phyloP scores from a whole-genome alignment of 768 basidiomycete species.

The Macrolepiota dolichaula region DNA sequence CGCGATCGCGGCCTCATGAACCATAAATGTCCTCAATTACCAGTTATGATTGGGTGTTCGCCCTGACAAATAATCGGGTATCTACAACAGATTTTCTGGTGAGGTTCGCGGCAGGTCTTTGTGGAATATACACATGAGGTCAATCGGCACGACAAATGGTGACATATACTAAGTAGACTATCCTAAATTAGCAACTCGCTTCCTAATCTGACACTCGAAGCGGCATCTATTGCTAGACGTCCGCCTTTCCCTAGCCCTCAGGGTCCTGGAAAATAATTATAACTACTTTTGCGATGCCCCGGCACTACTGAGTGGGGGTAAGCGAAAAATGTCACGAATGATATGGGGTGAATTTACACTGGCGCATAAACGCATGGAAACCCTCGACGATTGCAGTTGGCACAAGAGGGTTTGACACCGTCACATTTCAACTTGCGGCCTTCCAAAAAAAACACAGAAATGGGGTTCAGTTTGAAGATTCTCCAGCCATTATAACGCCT shows the following conservation, averaged over 20 bases:
- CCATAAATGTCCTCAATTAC: background rate
- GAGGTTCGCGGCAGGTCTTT: constrained; percentile 10
- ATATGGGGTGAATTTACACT: constrained; percentile 47
- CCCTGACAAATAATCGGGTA: background rate
- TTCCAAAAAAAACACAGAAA: background rate
- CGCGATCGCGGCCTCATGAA: background rate
- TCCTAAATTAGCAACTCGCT: constrained; percentile 1
- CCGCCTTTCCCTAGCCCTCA: background rate
- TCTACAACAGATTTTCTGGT: background rate
- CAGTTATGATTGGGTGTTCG: background rate
- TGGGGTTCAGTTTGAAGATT: background rate
- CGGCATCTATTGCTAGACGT: constrained; percentile 19
- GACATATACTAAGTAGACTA: background rate
- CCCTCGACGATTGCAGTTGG: constrained; percentile 60
- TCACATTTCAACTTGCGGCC: constrained; percentile 55
- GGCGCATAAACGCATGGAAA: constrained; percentile 59
- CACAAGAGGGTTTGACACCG: constrained; percentile 58
- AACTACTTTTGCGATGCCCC: background rate
- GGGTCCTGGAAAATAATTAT: background rate
- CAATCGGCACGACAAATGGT: background rate
- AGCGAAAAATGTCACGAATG: constrained; percentile 4
- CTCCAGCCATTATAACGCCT: background rate
- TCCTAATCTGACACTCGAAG: background rate
- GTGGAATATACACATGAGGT: background rate
- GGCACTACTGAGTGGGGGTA: constrained; percentile 4